Conservation (phyloP, 2,329 filamentous ascomycete genomes). For the Fusarium redolens region DNA sequence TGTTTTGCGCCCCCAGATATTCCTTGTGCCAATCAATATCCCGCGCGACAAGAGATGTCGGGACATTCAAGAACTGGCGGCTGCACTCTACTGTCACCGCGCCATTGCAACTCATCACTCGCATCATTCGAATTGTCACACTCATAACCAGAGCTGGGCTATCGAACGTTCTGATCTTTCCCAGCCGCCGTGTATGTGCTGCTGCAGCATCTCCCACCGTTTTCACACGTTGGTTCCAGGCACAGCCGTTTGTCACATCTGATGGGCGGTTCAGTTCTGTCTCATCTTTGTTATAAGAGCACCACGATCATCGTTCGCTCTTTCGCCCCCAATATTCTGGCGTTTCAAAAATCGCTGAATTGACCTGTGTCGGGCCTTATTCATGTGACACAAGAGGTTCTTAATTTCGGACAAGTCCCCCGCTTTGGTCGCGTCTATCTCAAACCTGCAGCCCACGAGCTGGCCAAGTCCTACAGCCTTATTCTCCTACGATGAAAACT, state of each 20-base stretch:
- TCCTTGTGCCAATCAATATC: neutral
- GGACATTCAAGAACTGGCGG: neutral
- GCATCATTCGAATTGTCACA: too few relatives aligned
- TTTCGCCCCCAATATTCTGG: neutral
- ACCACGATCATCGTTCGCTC: neutral
- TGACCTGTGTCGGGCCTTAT: neutral
- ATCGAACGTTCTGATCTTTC: neutral
- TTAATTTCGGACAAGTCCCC: neutral
- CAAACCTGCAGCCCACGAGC: neutral
- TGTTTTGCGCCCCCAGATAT: neutral
- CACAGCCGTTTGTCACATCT: conserved; percentile 14
- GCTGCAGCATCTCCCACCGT: conserved; percentile 2
- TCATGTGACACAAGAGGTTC: neutral
- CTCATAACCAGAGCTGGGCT: neutral
- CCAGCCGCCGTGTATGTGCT: neutral
- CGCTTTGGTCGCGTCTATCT: conserved; percentile 1
- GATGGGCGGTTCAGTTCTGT: conserved; percentile 1
- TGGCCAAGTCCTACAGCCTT: neutral
- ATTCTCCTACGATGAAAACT: conserved; percentile 8
- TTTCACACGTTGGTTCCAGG: conserved; percentile 5
- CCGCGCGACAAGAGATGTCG: neutral
- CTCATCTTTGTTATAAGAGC: conserved; percentile 15
- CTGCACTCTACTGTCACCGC: neutral
- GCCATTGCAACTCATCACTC: neutral
- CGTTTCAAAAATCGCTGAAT: neutral